Percentiles rank a stretch among this genome's conserved stretches.
These are phyloP conservation scores for Periglandula ipomoeae DNA, from an alignment of 2,329 filamentous ascomycete genomes.

Conservation along the genomic window DNA sequence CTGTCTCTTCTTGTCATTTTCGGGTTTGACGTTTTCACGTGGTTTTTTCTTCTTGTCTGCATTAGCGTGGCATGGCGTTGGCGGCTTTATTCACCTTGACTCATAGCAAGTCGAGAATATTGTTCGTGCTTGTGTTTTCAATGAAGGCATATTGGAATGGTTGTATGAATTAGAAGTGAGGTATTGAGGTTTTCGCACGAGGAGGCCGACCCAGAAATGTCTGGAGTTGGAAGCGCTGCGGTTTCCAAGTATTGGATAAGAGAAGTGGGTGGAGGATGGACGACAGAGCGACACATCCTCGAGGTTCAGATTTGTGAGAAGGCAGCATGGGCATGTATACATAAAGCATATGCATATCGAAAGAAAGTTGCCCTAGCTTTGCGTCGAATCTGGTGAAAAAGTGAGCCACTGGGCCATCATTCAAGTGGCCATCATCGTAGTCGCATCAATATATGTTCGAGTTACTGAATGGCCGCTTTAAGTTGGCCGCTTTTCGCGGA, in stretches of 20 bases:
- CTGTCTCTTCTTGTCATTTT: background rate
- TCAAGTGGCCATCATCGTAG: too few species aligned
- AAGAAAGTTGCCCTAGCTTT: background rate
- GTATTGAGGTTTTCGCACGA: background rate
- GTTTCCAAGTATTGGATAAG: background rate
- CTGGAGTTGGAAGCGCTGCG: background rate
- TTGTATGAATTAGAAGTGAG: too few species aligned
- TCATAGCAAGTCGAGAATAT: background rate
- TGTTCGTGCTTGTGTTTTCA: background rate
- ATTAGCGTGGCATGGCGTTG: slow-evolving; percentile 3
- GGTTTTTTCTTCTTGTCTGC: background rate
- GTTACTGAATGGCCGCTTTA: too few species aligned
- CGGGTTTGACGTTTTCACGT: background rate
- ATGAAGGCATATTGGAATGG: background rate
- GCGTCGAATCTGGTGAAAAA: background rate
- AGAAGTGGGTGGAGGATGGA: background rate
- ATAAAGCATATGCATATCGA: background rate
- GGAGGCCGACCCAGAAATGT: background rate
- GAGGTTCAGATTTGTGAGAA: background rate
- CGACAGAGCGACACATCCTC: too few species aligned
- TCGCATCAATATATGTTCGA: too few species aligned
- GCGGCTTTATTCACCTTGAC: background rate
- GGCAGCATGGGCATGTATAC: background rate
- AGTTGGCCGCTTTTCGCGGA: too few species aligned
- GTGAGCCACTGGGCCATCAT: background rate